Base-by-base conservation (phyloP, 805 yeast species). In the Candida qinlingensis region DNA sequence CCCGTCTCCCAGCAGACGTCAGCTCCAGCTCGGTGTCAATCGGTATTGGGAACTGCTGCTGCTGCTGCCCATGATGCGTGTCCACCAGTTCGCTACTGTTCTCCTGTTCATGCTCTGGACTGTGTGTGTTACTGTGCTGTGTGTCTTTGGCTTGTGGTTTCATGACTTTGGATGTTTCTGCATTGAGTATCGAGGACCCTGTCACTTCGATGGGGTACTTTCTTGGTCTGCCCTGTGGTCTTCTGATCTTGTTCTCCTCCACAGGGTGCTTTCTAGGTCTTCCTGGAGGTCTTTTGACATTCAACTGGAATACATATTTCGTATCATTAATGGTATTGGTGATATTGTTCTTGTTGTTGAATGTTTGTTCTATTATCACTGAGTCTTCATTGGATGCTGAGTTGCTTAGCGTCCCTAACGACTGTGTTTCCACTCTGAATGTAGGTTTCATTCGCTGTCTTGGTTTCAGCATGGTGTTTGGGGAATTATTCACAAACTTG, bases 241-340 rank as follows among this genome's bases (percentile, higher is more conserved):
- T 59, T 41, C 58, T 61, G 4, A 47, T 46, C 41, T 75, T 77
- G 7, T 73, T 69, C 48, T 70, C 71, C 48, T 71, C 77, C n/a
- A 70, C 61, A 1, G 79, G 75, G 47, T 71, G 71, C 55, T 76
- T 76, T 54, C 79, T 64, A 2, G 80, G 80, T 53, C 81, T 64
- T 11, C 81, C 81, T 38, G 79, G 64, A 49, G 61, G 70, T 65
- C 62, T 74, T 71, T 57, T 76, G 13, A 59, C 44, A 26, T 55
- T 51, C 39, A 50, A 34, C 33, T 60, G 62, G 38, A 59, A 56
- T 0, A 53, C 42, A 37, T 56, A 59, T 39, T 52, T 53, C 28
- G 39, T 42, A 31, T 59, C 59, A 8, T 39, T 44, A 12, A 37
- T 25, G 6, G 42, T 41, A 27, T 25, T 45, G 33, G 30, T 33